These are phyloP conservation scores for Trichoderma asperellum DNA, from an alignment of 2,329 filamentous ascomycete species.

Conservation along the genomic window DNA sequence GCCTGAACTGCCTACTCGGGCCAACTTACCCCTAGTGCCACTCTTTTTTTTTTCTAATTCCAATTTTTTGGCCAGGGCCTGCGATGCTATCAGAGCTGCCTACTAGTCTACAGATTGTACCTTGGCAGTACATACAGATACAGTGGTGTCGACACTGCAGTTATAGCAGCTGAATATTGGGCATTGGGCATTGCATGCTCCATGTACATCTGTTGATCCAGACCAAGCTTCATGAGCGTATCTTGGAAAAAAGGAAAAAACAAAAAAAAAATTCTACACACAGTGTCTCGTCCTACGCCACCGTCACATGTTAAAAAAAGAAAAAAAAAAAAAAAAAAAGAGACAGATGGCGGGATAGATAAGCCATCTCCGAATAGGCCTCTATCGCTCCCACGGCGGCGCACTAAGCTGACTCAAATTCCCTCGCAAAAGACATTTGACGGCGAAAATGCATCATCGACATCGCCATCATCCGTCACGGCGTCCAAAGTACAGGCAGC, in stretches of 20 bases:
- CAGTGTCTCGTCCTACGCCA: neutral
- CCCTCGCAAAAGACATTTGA: neutral
- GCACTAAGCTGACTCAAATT: conserved; percentile 14
- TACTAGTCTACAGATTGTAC: no score
- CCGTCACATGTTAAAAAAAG: conserved; percentile 6
- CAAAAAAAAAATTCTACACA: neutral
- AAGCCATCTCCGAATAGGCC: neutral
- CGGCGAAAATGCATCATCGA: neutral
- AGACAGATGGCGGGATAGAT: neutral
- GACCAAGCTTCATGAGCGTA: neutral
- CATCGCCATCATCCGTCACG: neutral
- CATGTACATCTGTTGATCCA: neutral
- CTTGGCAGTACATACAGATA: no score
- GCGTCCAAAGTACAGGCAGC: neutral
- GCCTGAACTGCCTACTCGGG: neutral
- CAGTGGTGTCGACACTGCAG: neutral
- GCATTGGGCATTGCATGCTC: neutral
- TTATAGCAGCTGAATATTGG: neutral
- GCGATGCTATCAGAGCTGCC: neutral
- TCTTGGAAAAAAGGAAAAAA: neutral
- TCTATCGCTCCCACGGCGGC: neutral
- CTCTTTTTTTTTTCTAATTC: neutral
- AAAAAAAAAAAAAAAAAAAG: neutral
- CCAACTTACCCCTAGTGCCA: neutral
- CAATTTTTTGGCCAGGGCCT: neutral